Percentiles rank a stretch among this genome's conserved stretches.
Conservation (phyloP, 345 rosid species). For the Eucalyptus viminalis region DNA sequence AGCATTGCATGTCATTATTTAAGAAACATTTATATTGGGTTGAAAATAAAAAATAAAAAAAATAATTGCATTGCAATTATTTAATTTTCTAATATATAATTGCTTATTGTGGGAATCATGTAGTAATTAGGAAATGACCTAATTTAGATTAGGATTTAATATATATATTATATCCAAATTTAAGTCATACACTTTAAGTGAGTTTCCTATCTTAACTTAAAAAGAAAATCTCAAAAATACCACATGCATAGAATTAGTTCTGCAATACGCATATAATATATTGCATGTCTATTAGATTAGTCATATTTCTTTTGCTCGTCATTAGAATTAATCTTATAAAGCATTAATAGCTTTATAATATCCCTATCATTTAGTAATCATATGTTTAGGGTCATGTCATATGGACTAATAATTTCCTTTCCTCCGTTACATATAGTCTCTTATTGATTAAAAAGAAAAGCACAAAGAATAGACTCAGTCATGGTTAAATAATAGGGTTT, state of each 20-base stretch:
- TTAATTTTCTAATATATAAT: neutral
- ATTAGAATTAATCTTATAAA: neutral
- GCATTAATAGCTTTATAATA: neutral
- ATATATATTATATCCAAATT: neutral
- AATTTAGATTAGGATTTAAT: neutral
- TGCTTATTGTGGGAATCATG: neutral
- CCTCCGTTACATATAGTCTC: neutral
- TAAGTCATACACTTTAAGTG: neutral
- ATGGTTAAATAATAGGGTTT: neutral
- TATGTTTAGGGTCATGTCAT: neutral
- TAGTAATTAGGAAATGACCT: neutral
- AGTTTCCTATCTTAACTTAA: neutral
- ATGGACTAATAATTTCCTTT: neutral
- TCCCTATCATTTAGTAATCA: neutral
- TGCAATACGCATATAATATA: neutral
- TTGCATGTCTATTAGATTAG: neutral
- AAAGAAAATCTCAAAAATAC: neutral
- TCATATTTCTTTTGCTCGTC: neutral
- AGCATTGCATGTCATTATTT: neutral
- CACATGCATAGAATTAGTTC: neutral
- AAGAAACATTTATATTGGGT: neutral
- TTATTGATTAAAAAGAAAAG: neutral
- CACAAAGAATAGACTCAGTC: neutral
- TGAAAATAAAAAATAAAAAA: too few relatives aligned
- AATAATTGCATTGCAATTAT: neutral